A percentile compares a stretch with the other conserved stretches of the same genome.
These are phyloP conservation scores for Gentiana dahurica DNA, from an alignment of 257 asterid genomes.

Conservation along the genomic window DNA sequence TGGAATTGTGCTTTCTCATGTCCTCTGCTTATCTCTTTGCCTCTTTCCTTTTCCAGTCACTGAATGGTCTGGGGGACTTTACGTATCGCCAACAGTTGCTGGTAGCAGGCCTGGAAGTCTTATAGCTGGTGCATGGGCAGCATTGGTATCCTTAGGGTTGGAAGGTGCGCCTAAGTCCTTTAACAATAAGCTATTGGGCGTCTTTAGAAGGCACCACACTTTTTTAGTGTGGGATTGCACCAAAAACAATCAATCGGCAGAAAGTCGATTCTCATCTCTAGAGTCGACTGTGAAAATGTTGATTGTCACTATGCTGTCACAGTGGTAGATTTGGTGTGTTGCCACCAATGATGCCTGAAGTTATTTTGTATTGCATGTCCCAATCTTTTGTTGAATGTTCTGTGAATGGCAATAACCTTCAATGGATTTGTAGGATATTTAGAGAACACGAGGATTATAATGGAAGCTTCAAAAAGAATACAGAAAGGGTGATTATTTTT, in stretches of 20 bases:
- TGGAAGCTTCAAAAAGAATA: constrained; percentile 89
- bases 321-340: too few species aligned
- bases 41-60: constrained; percentile 43
- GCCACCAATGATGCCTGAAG: too few species aligned
- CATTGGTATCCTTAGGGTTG: constrained; percentile 91
- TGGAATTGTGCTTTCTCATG: neutral
- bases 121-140: constrained; percentile 99
- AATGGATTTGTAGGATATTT: constrained; percentile 52
- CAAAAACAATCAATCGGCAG: too few species aligned
- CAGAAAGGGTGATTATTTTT: constrained; percentile 60
- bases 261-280: too few species aligned
- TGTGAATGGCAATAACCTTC: constrained; percentile 12
- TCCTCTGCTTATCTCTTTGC: neutral
- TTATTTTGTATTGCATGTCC: neutral
- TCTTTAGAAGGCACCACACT: too few species aligned
- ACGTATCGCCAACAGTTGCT: constrained; percentile 88
- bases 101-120: constrained; percentile 98
- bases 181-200: constrained; percentile 1
- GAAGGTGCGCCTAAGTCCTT: constrained; percentile 44
- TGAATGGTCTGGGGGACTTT: constrained; percentile 99
- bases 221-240: too few species aligned
- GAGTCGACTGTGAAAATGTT: too few species aligned
- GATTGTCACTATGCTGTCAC: too few species aligned
- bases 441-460: constrained; percentile 73
- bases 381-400: constrained; percentile 7